Base-by-base conservation (phyloP, 176 grass and related monocot species). In the Melocanna baccifera region DNA sequence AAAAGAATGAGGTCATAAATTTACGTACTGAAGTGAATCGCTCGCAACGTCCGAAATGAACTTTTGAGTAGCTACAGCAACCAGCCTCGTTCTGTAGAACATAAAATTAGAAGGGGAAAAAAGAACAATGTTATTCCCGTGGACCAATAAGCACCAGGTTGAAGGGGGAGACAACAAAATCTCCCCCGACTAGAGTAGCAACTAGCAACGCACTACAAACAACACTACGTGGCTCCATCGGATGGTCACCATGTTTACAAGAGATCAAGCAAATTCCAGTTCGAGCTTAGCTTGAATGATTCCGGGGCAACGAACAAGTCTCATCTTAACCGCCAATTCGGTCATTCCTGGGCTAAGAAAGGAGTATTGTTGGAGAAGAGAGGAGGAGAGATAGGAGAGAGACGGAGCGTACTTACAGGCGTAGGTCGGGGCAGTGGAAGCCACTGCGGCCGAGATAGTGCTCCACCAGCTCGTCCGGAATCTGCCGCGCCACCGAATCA, bases 391-490 rank as follows among this genome's bases (percentile, higher is more conserved):
- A 71, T 57, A 65, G 71, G 55, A 23, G 61, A 23, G 61, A 3
- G 7, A 39, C 51, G 75, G 22, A n/a, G 40, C 22, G 32, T 5
- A 88, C 93, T 88, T 66, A 99, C 96, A 99, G 83, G 50, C 96
- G 83, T 40, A 97, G 77, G 55, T 97, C 95, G 14, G 95, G 95
- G 89, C 95, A 94, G 83, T 97, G 86, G 90, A 99, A 99, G 23
- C 96, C 96, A 78, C 96, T 96, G 67, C 88, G 94, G 32, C 85
- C 91, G 19, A 99, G 92, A 80, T 96, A 99, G 81, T 99, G 91
- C 88, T 99, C 96, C 89, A 94, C 91, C 69, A 99, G 96, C 88
- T 99, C 96, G 71, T 99, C 96, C 20, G 96, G 93, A 78, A 99
- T 96, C 96, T 99, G 30, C n/a, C 2, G 19, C 70, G 26, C 53